Base-by-base conservation (phyloP, 2,329 filamentous ascomycete genomes). In the Hymenoscyphus fraxineus region DNA sequence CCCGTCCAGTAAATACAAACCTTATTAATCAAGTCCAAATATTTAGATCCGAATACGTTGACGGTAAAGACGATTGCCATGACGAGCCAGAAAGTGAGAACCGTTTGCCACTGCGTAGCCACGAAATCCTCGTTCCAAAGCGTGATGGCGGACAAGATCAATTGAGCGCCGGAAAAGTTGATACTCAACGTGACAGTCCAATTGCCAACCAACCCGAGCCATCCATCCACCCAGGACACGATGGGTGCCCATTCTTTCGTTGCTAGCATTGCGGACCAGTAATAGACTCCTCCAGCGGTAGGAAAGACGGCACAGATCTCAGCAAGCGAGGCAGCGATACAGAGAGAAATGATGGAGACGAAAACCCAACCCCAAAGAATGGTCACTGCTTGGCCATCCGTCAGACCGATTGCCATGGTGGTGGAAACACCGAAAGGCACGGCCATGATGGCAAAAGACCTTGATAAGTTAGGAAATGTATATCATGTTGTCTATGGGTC, bases 371-470 rank as follows among this genome's bases (percentile, higher is more conserved):
- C 89, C 82, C 85, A 91, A 68, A 91, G 78, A 51, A 91, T 82
- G 31, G 87, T 89, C 16, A 91, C 88, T 55, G 82, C 82, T 74
- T 89, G 86, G 27, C 89, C 89, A 74, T 91, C 87, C 19, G 83
- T 83, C 35, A 91, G 80, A 27, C 85, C 86, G 73, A 90, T 88
- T 76, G 85, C 87, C 67, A 91, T 79, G 1, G 88, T 91, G 16
- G 88, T 90, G 38, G 81, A 85, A 44, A 90, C 79, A 41, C 69
- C 71, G 31, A 72, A 73, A 15, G 72, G 72, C 31, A 72, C 87
- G 12, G 88, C 88, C 87, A 91, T 91, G 75, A 92, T 91, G 60
- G 88, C 88, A 73, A 91, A 91, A 56, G 87, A 89, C 68, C 71
- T 73, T 13, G 16, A 16, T n/a, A 79, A 80, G 55, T 67, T 66